Base-by-base conservation (phyloP, 1,139 yeast genomes). In the Lodderomyces pseudojiufengensis region DNA sequence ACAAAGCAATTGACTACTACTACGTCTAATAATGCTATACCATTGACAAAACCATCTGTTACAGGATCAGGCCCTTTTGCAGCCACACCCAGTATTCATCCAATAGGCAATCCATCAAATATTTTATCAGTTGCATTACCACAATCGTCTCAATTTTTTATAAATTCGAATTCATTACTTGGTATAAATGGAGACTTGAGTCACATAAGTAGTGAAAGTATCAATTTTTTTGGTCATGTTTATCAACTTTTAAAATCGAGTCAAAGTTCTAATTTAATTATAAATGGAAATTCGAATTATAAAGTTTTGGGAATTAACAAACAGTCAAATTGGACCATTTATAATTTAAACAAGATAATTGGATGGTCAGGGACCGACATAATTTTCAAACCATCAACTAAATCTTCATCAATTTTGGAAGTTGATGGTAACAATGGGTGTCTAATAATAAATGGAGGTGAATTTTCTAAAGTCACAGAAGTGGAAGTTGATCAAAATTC, bases 281-380 rank as follows among this genome's bases (percentile, higher is more conserved):
- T 64, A 18, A 60, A 59, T 33, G 68, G 69, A 3, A 49, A 57
- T 9, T 50, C 49, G 18, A 54, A 55, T 36, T 63, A 58, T 37
- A 49, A 57, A 4, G 43, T 61, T 5, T 43, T 65, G 24, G 55
- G 60, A 6, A 40, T 53, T 3, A 37, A 39, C 31, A 50, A 51
- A 10, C 37, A 41, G n/a, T 72, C 9, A 27, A 71, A n/a, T 36
- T 54, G 7, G 58, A 58, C 14, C 54, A 55, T 32, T 52, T 57
- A 6, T 51, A 53, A 36, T 40, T 9, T 12, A 13, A n/a, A 11
- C 4, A 16, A 24, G 9, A 22, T 73, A 14, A 53, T 70, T 11
- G 76, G 76, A 2, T 73, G 78, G 78, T 55, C 69, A 1, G 76
- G 76, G 0, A 56, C 57, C 32, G 57, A 62, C 37, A 41, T 68